These are phyloP conservation scores for Echinosophora koreensis DNA, from an alignment of 306 rosid genomes.

Conservation along the genomic window DNA sequence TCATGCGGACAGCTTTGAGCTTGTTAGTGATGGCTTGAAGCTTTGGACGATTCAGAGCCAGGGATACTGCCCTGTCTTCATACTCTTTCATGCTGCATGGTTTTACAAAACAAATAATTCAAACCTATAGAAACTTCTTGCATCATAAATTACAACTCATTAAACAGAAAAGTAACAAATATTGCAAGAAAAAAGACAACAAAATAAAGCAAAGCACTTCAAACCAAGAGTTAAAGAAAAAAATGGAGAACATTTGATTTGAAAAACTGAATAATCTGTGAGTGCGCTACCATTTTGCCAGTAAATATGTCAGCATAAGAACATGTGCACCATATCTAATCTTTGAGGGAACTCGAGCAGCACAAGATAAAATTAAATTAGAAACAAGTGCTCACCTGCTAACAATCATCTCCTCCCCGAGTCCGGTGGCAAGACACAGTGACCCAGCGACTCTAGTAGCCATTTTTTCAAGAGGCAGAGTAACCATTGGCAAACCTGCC, in stretches of 20 bases:
- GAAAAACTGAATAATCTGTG: too few relatives aligned
- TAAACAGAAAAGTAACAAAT: background rate
- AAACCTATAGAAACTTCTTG: background rate
- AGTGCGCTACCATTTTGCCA: too few relatives aligned
- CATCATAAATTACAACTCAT: background rate
- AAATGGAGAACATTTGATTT: too few relatives aligned
- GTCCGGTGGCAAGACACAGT: slow-evolving; percentile 88
- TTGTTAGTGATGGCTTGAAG: slow-evolving; percentile 78
- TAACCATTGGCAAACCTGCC: slow-evolving; percentile 98
- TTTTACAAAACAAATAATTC: slow-evolving; percentile 24
- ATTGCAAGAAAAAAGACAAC: background rate
- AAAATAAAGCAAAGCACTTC: too few relatives aligned
- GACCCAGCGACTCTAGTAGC: slow-evolving; percentile 99
- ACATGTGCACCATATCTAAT: too few relatives aligned
- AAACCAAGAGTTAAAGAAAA: too few relatives aligned
- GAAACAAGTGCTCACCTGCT: slow-evolving; percentile 57
- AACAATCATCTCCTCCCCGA: slow-evolving; percentile 98
- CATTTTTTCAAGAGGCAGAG: slow-evolving; percentile 97
- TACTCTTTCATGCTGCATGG: slow-evolving; percentile 80
- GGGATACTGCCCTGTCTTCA: slow-evolving; percentile 87
- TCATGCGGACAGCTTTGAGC: slow-evolving; percentile 82
- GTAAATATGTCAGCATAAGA: too few relatives aligned
- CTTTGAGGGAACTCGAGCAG: background rate
- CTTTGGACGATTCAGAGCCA: slow-evolving; percentile 81
- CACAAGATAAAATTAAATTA: slow-evolving; percentile 4